Evolutionary conservation across 768 basidiomycete species (phyloP).

Genomic region (Rhodotorula toruloides): DNA sequence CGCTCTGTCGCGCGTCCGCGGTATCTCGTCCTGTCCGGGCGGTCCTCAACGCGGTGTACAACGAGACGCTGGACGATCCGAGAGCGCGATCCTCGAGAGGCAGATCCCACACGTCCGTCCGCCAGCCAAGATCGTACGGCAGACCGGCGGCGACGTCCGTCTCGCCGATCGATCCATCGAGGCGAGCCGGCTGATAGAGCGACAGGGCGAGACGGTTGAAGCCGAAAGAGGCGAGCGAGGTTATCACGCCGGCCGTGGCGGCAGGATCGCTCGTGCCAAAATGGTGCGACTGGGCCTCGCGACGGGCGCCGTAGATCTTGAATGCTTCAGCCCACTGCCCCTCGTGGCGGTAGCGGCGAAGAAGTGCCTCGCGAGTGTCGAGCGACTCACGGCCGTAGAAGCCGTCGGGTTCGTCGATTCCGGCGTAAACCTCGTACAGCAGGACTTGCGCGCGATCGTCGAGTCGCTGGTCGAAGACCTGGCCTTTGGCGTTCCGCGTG

Average conservation of each 20-base stretch:
- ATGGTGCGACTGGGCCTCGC: constrained; percentile 54
- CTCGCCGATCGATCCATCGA: constrained; percentile 35
- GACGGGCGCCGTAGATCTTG: constrained; percentile 74
- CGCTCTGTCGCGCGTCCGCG: constrained; percentile 4
- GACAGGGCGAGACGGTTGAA: constrained; percentile 80
- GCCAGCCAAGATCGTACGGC: constrained; percentile 81
- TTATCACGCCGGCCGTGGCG: constrained; percentile 60
- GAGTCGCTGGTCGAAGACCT: background rate
- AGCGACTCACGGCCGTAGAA: constrained; percentile 86
- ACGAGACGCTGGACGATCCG: constrained; percentile 52
- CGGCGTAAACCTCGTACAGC: constrained; percentile 84
- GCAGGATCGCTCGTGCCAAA: constrained; percentile 40
- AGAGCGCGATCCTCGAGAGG: constrained; percentile 23
- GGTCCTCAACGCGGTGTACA: constrained; percentile 75
- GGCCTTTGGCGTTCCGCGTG: constrained; percentile 16
- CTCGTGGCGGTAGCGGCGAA: constrained; percentile 86
- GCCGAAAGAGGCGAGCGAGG: constrained; percentile 81
- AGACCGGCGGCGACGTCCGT: constrained; percentile 50
- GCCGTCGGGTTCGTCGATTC: constrained; percentile 95
- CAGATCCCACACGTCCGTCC: constrained; percentile 91
- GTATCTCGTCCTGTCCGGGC: constrained; percentile 58
- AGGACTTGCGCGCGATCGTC: constrained; percentile 56
- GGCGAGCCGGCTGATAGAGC: constrained; percentile 50
- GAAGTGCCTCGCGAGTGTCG: constrained; percentile 71
- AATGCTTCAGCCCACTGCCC: constrained; percentile 88